These are phyloP conservation scores for Phytophthora foliorum DNA, from an alignment of 352 stramenopile genomes.

Conservation along the genomic window DNA sequence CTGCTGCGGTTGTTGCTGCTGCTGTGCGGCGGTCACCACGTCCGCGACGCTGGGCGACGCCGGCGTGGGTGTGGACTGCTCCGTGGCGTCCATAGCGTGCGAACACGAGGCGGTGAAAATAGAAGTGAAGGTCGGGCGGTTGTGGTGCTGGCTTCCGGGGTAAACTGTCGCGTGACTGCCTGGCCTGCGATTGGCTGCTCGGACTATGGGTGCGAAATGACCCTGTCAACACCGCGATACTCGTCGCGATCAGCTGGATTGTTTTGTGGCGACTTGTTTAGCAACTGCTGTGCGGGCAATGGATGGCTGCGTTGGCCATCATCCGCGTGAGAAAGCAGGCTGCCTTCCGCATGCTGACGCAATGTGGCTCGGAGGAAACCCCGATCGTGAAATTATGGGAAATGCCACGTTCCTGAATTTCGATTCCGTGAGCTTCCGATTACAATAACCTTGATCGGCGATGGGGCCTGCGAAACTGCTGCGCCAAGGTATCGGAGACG, in stretches of 20 bases:
- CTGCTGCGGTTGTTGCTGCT: constrained; percentile 22
- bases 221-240: constrained; percentile 15
- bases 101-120: constrained; percentile 4
- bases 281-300: no score
- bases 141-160: constrained; percentile 22
- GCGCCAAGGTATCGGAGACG: background rate
- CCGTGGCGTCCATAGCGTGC: constrained; percentile 35
- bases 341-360: no score
- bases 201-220: constrained; percentile 30
- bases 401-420: no score
- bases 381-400: no score
- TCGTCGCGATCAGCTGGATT: constrained; percentile 7
- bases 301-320: no score
- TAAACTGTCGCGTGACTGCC: constrained; percentile 19
- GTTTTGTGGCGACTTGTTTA: background rate
- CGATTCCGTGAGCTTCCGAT: no score
- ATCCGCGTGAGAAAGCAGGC: no score
- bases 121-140: constrained; percentile 32
- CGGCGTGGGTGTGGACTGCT: constrained; percentile 16
- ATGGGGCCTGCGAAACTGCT: background rate
- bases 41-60: constrained; percentile 25
- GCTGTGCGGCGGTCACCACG: constrained; percentile 24
- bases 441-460: no score
- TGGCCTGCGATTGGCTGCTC: constrained; percentile 24
- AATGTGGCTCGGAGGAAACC: no score